Evolutionary conservation across 2,329 filamentous ascomycete genomes (phyloP), one percentile per base, ranked within the genome.

Genomic region (Arthroderma sp.): DNA sequence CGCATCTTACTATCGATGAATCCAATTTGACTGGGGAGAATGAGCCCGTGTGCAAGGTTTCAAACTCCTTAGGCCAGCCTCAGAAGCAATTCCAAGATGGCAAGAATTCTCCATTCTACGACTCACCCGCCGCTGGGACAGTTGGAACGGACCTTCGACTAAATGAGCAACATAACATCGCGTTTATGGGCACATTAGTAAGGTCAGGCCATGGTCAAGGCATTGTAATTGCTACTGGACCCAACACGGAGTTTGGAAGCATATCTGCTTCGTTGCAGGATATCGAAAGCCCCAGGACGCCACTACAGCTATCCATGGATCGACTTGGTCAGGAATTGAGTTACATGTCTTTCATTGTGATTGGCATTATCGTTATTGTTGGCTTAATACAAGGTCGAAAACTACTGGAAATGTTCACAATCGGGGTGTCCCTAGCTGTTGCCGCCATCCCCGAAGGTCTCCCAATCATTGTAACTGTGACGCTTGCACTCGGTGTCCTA

Each of bases 11-110:
- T 43, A 95, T 98, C 63, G 94, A 98, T 69, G 91, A 93, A 65
- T 97, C 93, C 11, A 98, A 98, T 67, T 74, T 98, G 59, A 98
- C 93, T 0, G 93, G 93, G 59, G 93, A 98, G 72, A 97, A 95
- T 60, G 90, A 97, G 65, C 91, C 93, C 3, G 88, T 97, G 4
- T 78, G 82, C 51, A 88, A 98, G 67, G 83, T 81, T 9, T 77
- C 85, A 1, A 83, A 88, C 19, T 81, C 83, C 1, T 69, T 85
- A 52, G 70, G 71, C 44, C 63, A 67, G 58, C 61, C 62, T 56
- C 64, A 64, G 59, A 62, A 63, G 61, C 58, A 60, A 56, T 74
- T 71, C 31, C 60, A 70, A 28, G 68, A 73, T 49, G 62, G 65
- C 55, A 66, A 68, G 59, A 60, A 63, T 38, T 59, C 63, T 38